These are phyloP conservation scores for Boletus sp. DNA, from an alignment of 768 basidiomycete species.

Conservation along the genomic window DNA sequence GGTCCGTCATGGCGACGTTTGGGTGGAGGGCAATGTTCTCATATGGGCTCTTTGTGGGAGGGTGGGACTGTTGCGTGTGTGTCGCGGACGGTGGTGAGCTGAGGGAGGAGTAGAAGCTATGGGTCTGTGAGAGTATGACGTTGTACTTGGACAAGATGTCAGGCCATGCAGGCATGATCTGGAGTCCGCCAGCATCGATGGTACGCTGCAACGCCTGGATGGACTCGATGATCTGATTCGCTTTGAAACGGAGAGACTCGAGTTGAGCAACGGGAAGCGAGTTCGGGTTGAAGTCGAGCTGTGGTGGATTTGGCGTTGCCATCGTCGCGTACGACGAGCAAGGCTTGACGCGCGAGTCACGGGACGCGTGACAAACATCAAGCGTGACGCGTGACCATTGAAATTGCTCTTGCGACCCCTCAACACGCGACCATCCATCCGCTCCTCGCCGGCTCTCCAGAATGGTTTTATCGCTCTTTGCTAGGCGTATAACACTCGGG, in stretches of 20 bases:
- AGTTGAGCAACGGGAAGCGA: constrained; percentile 61
- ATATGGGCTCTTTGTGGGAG: constrained; percentile 36
- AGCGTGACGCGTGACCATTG: constrained; percentile 19
- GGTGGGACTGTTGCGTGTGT: constrained; percentile 12
- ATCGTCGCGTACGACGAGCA: neutral
- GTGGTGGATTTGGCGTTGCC: neutral
- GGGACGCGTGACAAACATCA: constrained; percentile 13
- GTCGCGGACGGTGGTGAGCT: constrained; percentile 35
- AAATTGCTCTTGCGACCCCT: neutral
- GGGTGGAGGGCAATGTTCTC: constrained; percentile 73
- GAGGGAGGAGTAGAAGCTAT: constrained; percentile 67
- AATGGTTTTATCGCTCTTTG: constrained; percentile 17
- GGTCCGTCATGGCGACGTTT: constrained; percentile 50
- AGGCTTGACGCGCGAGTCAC: constrained; percentile 2
- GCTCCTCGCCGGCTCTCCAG: neutral
- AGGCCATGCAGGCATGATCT: constrained; percentile 78
- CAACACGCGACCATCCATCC: neutral
- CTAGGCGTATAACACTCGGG: constrained; percentile 1
- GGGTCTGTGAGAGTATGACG: constrained; percentile 77
- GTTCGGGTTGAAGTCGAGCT: constrained; percentile 27
- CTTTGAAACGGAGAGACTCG: constrained; percentile 74
- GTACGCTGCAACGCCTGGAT: constrained; percentile 62
- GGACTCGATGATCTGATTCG: constrained; percentile 76
- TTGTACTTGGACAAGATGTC: constrained; percentile 86
- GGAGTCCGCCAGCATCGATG: constrained; percentile 54